These are phyloP conservation scores for Neurospora sp. DNA, from an alignment of 495 filamentous ascomycete species.

Conservation along the genomic window DNA sequence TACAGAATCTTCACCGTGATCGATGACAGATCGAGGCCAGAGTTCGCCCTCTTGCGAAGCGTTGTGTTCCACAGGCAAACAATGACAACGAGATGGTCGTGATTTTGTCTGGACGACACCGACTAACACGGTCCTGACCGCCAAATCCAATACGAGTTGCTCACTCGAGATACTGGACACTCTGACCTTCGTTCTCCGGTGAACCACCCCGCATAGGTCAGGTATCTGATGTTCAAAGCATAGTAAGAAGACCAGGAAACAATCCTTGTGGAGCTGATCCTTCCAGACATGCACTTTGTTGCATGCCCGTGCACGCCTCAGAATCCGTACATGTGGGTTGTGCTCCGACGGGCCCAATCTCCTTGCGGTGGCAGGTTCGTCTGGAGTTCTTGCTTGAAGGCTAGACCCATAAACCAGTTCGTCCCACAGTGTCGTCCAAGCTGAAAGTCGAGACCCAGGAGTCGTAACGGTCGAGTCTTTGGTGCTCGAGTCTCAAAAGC, in stretches of 20 bases:
- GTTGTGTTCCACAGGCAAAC: not conserved
- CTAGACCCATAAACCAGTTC: not conserved
- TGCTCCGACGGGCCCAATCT: not conserved
- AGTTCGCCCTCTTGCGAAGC: not conserved
- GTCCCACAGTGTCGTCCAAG: not conserved
- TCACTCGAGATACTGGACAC: not conserved
- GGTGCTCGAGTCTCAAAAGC: not conserved
- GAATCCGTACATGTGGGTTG: not conserved
- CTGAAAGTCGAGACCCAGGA: not conserved
- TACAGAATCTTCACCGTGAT: not conserved
- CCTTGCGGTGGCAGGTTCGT: not conserved
- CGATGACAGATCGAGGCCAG: not conserved
- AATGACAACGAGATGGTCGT: not conserved
- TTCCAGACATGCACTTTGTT: not conserved
- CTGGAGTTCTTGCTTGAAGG: not conserved
- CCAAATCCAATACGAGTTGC: not conserved
- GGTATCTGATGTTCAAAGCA: not conserved
- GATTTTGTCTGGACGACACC: not conserved
- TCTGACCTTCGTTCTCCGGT: not conserved
- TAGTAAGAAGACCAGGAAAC: not conserved
- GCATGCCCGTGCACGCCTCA: not conserved
- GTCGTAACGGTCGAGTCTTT: not conserved
- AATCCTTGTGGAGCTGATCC: not conserved
- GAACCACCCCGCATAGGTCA: not conserved
- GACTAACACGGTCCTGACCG: not conserved